These are phyloP conservation scores for Populus alba DNA, from an alignment of 345 rosid genomes.

Conservation along the genomic window DNA sequence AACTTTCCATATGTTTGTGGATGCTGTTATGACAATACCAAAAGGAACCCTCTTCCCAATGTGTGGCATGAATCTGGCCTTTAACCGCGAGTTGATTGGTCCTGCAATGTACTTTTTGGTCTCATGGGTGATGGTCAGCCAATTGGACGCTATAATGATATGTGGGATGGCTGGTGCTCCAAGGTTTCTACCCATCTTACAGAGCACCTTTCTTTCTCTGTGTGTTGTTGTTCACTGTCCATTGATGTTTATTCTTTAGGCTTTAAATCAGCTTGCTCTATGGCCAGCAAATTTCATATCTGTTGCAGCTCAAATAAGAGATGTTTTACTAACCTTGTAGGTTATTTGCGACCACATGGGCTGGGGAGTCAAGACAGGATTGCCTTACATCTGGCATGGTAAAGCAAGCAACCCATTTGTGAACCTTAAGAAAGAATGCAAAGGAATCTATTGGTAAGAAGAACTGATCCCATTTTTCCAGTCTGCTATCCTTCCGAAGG, in stretches of 20 bases:
- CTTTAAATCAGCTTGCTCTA: background rate
- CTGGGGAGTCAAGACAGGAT: conserved; percentile 78
- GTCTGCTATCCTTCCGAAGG: conserved; percentile 61
- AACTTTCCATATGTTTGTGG: conserved; percentile 35
- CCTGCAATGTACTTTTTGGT: conserved; percentile 85
- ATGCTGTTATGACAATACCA: conserved; percentile 81
- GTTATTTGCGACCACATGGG: conserved; percentile 87
- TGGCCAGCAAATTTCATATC: background rate
- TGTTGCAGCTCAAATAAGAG: background rate
- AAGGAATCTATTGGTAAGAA: conserved; percentile 94
- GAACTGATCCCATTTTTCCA: conserved; percentile 94
- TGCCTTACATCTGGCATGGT: conserved; percentile 95
- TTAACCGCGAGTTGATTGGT: conserved; percentile 74
- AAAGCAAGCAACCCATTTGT: conserved; percentile 92
- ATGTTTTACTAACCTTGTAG: conserved; percentile 24
- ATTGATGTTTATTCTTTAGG: too few relatives aligned
- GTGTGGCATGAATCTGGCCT: conserved; percentile 92
- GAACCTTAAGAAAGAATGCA: conserved; percentile 85
- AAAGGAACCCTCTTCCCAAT: conserved; percentile 80
- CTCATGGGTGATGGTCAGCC: conserved; percentile 96
- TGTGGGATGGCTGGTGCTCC: conserved; percentile 96
- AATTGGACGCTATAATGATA: conserved; percentile 78
- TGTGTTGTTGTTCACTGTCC: too few relatives aligned
- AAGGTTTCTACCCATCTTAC: conserved; percentile 37
- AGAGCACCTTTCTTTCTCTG: background rate